phyloP scores from a whole-genome alignment of 164 flowering plant species.

The Echeveria elegans region DNA sequence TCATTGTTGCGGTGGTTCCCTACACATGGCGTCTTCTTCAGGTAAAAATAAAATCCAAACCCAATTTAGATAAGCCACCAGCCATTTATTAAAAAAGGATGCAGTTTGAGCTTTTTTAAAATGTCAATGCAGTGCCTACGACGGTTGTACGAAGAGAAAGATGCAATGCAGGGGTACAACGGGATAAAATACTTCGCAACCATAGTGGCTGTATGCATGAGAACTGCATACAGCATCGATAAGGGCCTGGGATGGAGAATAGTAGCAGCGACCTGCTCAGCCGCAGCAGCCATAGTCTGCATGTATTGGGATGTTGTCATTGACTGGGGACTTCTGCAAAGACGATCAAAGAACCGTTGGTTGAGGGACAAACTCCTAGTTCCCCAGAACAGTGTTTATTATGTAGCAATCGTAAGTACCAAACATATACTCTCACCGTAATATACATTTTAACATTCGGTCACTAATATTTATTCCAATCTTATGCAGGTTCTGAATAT shows the following conservation, averaged over 20 bases:
- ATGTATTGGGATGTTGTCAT: slow-evolving; percentile 46
- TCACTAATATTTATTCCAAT: neutral
- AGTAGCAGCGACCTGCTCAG: slow-evolving; percentile 24
- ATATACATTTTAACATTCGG: neutral
- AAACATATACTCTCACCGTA: slow-evolving; percentile 14
- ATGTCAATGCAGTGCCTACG: slow-evolving; percentile 27
- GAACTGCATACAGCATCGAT: slow-evolving; percentile 26
- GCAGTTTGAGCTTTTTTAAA: neutral
- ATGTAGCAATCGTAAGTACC: slow-evolving; percentile 41
- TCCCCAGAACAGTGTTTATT: slow-evolving; percentile 28
- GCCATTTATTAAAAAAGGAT: too few species aligned
- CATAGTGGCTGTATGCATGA: slow-evolving; percentile 30
- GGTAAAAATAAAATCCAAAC: slow-evolving; percentile 13
- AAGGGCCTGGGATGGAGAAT: slow-evolving; percentile 17
- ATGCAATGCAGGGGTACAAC: slow-evolving; percentile 31
- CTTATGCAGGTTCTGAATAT: slow-evolving; percentile 9
- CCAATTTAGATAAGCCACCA: too few species aligned
- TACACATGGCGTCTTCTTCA: slow-evolving; percentile 34
- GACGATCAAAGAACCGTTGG: slow-evolving; percentile 29
- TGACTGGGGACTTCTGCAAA: slow-evolving; percentile 48
- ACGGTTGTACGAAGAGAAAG: slow-evolving; percentile 36
- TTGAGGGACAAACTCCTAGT: slow-evolving; percentile 46
- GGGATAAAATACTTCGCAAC: slow-evolving; percentile 37
- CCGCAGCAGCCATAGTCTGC: slow-evolving; percentile 20
- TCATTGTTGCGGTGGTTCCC: slow-evolving; percentile 33